These are phyloP conservation scores for Aspergillus fischeri DNA, from an alignment of 2,329 filamentous ascomycete genomes.

Conservation along the genomic window DNA sequence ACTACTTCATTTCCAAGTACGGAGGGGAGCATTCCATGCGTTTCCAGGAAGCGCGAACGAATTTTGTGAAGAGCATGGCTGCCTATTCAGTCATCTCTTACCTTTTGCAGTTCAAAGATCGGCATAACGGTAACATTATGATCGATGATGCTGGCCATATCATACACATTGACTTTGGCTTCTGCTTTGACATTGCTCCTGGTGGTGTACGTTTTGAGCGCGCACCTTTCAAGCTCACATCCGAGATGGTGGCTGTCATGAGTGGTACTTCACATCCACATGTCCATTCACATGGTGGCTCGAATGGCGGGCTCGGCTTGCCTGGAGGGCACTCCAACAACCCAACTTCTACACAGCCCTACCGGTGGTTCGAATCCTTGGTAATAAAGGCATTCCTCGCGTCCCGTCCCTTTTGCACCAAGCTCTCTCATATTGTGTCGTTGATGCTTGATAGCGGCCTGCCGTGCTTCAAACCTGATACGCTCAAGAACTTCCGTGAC, in stretches of 20 bases:
- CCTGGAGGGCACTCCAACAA: constrained; percentile 33
- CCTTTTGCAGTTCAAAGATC: constrained; percentile 96
- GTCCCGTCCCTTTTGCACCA: constrained; percentile 77
- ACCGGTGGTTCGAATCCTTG: constrained; percentile 93
- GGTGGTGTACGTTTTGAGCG: constrained; percentile 97
- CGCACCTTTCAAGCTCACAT: constrained; percentile 95
- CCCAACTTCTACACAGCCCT: constrained; percentile 72
- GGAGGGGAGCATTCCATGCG: constrained; percentile 91
- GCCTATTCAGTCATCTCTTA: constrained; percentile 97
- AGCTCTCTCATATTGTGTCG: constrained; percentile 82
- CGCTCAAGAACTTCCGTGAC: constrained; percentile 85
- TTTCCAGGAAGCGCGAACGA: constrained; percentile 91
- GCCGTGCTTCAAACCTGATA: constrained; percentile 97
- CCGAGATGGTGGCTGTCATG: constrained; percentile 99
- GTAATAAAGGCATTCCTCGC: constrained; percentile 94
- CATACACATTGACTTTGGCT: constrained; percentile 97
- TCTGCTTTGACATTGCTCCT: constrained; percentile 98
- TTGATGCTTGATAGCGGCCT: constrained; percentile 95
- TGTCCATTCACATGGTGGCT: constrained; percentile 22
- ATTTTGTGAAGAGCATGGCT: constrained; percentile 99
- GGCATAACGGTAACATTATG: constrained; percentile 99
- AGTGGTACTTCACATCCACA: constrained; percentile 58
- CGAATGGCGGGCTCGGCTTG: constrained; percentile 20
- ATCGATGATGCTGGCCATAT: constrained; percentile 96
- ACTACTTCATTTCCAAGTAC: constrained; percentile 97